phyloP scores from a whole-genome alignment of 805 yeast genomes.

The Candida tibetensis region DNA sequence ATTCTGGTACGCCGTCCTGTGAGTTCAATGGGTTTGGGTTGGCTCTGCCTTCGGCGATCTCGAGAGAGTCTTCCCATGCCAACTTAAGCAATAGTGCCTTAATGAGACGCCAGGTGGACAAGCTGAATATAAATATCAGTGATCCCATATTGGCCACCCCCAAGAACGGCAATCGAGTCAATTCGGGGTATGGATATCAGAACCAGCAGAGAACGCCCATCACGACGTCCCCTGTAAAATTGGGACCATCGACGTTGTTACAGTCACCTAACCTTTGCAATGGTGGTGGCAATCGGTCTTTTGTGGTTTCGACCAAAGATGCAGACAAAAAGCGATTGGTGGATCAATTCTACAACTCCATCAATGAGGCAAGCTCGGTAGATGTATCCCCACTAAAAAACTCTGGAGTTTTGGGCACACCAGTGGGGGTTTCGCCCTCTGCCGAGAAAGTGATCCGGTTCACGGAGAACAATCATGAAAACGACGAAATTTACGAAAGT shows the following conservation, averaged over 20 bases:
- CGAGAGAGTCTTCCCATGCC: slow-evolving; percentile 2
- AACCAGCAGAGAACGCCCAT: slow-evolving; percentile 7
- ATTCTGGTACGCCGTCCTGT: no score
- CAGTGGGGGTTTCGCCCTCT: not conserved
- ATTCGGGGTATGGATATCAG: slow-evolving; percentile 3
- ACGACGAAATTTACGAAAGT: not conserved
- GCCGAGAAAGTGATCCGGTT: not conserved
- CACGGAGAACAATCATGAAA: not conserved
- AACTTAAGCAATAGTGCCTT: slow-evolving; percentile 8
- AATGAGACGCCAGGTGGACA: slow-evolving; percentile 7
- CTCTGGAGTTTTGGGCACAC: not conserved
- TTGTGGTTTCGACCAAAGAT: slow-evolving; percentile 2
- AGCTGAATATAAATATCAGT: no score
- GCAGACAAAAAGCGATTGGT: slow-evolving; percentile 34
- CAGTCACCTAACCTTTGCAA: not conserved
- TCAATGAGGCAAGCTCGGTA: slow-evolving; percentile 15
- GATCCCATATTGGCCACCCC: no score
- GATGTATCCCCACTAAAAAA: slow-evolving; percentile 1
- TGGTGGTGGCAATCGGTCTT: slow-evolving; percentile 5
- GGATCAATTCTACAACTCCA: slow-evolving; percentile 37
- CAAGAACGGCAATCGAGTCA: slow-evolving; percentile 5
- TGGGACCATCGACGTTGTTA: slow-evolving; percentile 1
- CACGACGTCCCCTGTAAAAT: slow-evolving; percentile 7
- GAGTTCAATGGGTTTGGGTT: not conserved
- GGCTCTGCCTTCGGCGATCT: slow-evolving; percentile 2